A percentile compares a stretch with the other conserved stretches of the same genome.
These are phyloP conservation scores for Stropharia rugosoannulata DNA, from an alignment of 768 basidiomycete species.

Conservation along the genomic window DNA sequence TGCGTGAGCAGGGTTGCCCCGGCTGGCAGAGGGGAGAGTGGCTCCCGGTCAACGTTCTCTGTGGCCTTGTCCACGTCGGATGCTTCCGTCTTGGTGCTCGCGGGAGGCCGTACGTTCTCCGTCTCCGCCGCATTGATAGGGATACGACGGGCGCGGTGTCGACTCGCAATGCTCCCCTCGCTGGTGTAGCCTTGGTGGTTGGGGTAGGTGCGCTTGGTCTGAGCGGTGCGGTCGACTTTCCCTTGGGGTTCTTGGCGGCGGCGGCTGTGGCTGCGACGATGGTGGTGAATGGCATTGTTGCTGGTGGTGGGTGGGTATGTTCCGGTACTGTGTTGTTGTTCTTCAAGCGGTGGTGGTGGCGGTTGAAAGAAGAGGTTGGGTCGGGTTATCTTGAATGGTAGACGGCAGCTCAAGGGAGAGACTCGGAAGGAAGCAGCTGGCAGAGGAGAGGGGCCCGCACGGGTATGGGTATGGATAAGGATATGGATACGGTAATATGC, in stretches of 20 bases:
- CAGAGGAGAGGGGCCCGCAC: no score
- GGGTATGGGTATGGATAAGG: background rate
- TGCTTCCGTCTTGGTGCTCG: background rate
- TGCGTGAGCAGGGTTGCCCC: background rate
- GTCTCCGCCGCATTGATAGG: constrained; percentile 2
- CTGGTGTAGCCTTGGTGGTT: background rate
- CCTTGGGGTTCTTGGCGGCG: no score
- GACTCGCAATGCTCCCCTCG: background rate
- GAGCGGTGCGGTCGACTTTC: background rate
- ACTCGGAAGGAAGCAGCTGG: no score
- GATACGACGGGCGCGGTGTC: background rate
- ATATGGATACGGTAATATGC: background rate
- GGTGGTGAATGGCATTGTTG: no score
- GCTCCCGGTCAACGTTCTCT: background rate
- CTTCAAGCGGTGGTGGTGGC: no score
- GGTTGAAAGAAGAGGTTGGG: no score
- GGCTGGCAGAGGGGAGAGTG: constrained; percentile 6
- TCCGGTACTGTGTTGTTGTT: no score
- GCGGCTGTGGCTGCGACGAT: background rate
- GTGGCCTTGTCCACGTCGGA: no score
- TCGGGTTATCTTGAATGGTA: no score
- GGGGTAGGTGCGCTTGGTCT: constrained; percentile 1
- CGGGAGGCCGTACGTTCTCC: constrained; percentile 10
- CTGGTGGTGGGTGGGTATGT: no score
- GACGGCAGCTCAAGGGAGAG: no score